Evolutionary conservation across 495 filamentous ascomycete genomes (phyloP), one percentile per base, ranked within the genome.

Genomic region (Talaromyces liani): DNA sequence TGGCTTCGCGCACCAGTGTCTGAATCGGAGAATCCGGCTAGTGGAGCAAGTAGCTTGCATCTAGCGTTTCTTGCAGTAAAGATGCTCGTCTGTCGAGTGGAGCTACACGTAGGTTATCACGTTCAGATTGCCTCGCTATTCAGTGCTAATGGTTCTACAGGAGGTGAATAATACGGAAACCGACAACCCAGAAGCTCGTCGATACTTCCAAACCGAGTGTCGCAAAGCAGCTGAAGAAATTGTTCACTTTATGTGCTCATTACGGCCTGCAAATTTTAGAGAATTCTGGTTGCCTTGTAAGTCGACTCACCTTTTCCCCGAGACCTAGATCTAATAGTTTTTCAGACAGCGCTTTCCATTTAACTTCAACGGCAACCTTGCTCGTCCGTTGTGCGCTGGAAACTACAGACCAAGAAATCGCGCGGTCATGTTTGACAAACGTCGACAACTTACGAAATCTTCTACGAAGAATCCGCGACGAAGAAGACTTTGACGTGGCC

Each of bases 401-500:
- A 69, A 75, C 79, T 45, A 76, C 70, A 58, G 72, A 77, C 67
- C 67, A 63, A 51, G 70, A 77, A 51, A 69, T 79, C 27, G 73
- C 77, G 57, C 72, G 73, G 20, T 72, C 75, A 6, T 78, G 78
- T 63, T 72, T 80, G 67, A 55, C 73, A 22, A 77, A 79, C 63
- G 76, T 80, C 49, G 72, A 77, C 63, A 76, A 73, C 25, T 70
- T 80, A 34, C 77, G 75, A 39, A 65, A 67, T 4, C 74, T 80
- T 51, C 72, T 84, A 6, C 79, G 79, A 25, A 76, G 76, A n/a
- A 79, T 82, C 16, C 73, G 73, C 14, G 79, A 84, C 62, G 74
- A 82, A 63, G 76, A 83, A 65, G 79, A 81, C 66, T 84, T 80
- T 80, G 81, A 84, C 62, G 73, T 83, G 2, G 81, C 80, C 8